phyloP scores from a whole-genome alignment of 495 filamentous ascomycete genomes.

The Penicillium angulare region DNA sequence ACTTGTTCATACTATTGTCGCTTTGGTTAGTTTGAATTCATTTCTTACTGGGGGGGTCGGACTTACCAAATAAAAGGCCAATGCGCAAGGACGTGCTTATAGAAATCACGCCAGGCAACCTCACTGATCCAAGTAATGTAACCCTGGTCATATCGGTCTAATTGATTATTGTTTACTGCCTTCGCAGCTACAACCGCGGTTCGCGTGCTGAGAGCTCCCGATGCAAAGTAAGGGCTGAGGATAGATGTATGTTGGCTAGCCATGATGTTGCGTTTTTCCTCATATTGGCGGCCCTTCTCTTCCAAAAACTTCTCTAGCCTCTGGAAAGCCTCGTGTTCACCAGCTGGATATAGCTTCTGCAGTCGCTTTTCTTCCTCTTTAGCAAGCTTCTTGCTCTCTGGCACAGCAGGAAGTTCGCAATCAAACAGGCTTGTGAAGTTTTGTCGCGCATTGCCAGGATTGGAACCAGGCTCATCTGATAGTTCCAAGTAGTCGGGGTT shows the following conservation, averaged over 20 bases:
- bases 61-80: slow-evolving; percentile 85
- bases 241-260: slow-evolving; percentile 62
- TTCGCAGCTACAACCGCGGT: slow-evolving; percentile 68
- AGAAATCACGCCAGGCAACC: slow-evolving; percentile 91
- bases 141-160: slow-evolving; percentile 67
- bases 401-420: slow-evolving; percentile 58
- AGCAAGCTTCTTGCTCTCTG: slow-evolving; percentile 61
- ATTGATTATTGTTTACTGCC: slow-evolving; percentile 64
- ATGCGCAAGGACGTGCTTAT: slow-evolving; percentile 79
- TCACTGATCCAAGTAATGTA: slow-evolving; percentile 81
- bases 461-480: slow-evolving; percentile 58
- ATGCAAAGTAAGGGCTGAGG: slow-evolving; percentile 76
- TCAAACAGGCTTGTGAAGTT: slow-evolving; percentile 61
- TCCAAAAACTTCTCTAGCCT: slow-evolving; percentile 70
- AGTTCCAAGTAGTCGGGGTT: slow-evolving; percentile 63
- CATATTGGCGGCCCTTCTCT: slow-evolving; percentile 61
- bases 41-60: neutral
- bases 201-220: slow-evolving; percentile 74
- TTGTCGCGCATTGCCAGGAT: slow-evolving; percentile 54
- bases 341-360: slow-evolving; percentile 67
- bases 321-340: slow-evolving; percentile 70
- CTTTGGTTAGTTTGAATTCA: neutral
- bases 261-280: slow-evolving; percentile 60
- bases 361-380: slow-evolving; percentile 58
- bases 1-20: slow-evolving; percentile 78